Evolutionary conservation across 2,329 filamentous ascomycete genomes (phyloP).

Genomic region (Fusarium incarnatum): DNA sequence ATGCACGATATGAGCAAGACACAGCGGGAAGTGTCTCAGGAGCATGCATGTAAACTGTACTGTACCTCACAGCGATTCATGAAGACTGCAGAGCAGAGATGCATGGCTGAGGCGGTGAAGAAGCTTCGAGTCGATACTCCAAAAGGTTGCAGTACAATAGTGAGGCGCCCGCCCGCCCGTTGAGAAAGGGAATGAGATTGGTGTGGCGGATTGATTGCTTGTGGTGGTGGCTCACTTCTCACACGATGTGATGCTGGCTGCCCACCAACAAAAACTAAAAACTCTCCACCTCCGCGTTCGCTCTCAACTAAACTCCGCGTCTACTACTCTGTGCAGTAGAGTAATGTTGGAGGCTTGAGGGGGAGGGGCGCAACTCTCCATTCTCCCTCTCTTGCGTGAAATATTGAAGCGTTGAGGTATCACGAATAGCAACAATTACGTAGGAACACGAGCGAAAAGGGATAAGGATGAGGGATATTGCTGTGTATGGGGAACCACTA

Average conservation of each 20-base stretch:
- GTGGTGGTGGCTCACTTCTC: conserved; percentile 30
- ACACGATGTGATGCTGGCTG: conserved; percentile 26
- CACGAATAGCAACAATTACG: conserved; percentile 38
- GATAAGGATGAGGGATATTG: conserved; percentile 40
- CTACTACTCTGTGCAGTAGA: background rate
- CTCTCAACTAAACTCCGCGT: conserved; percentile 11
- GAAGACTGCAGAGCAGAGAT: conserved; percentile 24
- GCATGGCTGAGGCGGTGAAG: conserved; percentile 36
- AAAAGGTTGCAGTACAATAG: conserved; percentile 10
- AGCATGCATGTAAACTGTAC: conserved; percentile 18
- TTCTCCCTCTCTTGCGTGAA: conserved; percentile 31
- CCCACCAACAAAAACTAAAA: conserved; percentile 7
- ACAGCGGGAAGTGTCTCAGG: conserved; percentile 27
- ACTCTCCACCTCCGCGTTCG: background rate
- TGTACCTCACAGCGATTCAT: conserved; percentile 25
- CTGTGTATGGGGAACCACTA: conserved; percentile 8
- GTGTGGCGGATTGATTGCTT: conserved; percentile 22
- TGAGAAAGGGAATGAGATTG: background rate
- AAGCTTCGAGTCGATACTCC: background rate
- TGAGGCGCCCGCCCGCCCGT: background rate
- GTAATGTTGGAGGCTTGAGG: conserved; percentile 1
- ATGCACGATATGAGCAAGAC: conserved; percentile 25
- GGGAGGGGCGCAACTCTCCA: conserved; percentile 2
- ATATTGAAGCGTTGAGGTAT: conserved; percentile 12
- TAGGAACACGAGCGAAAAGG: conserved; percentile 33